Evolutionary conservation across 345 rosid species (phyloP), one percentile per base, ranked within the genome.

Genomic region (Turritis glabra): DNA sequence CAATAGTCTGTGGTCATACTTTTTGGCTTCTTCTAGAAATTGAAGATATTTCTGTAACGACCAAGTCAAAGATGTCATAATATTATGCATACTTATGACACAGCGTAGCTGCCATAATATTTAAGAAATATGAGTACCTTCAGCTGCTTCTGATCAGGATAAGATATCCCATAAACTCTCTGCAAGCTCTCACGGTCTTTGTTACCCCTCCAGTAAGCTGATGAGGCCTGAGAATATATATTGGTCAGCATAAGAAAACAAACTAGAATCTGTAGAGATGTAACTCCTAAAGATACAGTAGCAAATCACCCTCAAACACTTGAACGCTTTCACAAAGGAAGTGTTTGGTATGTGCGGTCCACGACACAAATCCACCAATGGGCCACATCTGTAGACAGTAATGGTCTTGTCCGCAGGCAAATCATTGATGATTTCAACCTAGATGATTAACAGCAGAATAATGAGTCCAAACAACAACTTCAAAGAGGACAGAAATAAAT

Each of bases 291-390:
- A 55, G 52, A 44, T 32, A 69, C 15, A 48, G 43, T 54, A 67
- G 22, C 52, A 65, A 67, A 10, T 61, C 53, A 95, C 99, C 97
- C 88, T 95, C 83, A 95, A 80, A 79, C 98, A 92, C 40, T 87
- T 88, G 85, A 95, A 82, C 69, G 96, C 98, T 83, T 96, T 92
- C 40, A 86, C 99, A 75, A 89, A 96, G 21, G 99, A 90, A 66
- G 99, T 96, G 75, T 85, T 96, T 22, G 99, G 99, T 82, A 96
- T 96, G 81, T 96, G 99, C 55, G 99, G 99, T 43, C 99, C 98
- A 72, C 99, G 98, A 72, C 99, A 96, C 69, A 96, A 79, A 82
- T 96, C 99, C 47, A 92, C 93, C 84, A 92, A 79, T 40, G 97
- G 97, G 13, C 99, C 99, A 66, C 99, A 96, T 84, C 99, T 84